Percentiles rank a stretch among this genome's conserved stretches.
Evolutionary conservation across 2,329 filamentous ascomycete species (phyloP).

Genomic region (Eutypa lata): DNA sequence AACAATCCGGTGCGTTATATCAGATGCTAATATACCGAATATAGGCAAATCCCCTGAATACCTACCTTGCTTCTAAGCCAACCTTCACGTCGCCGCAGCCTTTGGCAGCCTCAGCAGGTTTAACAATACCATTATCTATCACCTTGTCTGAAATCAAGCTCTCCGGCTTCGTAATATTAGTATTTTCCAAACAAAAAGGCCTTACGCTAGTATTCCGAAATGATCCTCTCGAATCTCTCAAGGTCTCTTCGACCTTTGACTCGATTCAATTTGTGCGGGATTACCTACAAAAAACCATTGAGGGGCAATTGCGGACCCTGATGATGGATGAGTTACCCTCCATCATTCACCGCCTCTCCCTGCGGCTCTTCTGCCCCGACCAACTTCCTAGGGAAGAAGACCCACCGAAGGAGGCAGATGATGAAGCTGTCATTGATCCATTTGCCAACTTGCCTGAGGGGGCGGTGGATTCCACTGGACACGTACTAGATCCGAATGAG

Average conservation of each 20-base stretch:
- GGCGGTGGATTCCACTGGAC: constrained; percentile 76
- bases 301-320: constrained; percentile 83
- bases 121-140: constrained; percentile 97
- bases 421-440: constrained; percentile 71
- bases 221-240: constrained; percentile 94
- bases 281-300: constrained; percentile 94
- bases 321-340: constrained; percentile 98
- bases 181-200: constrained; percentile 96
- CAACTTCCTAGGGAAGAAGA: constrained; percentile 68
- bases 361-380: constrained; percentile 87
- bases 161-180: constrained; percentile 94
- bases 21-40: constrained; percentile 45
- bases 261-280: constrained; percentile 98
- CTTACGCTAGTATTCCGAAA: constrained; percentile 96
- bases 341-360: constrained; percentile 88
- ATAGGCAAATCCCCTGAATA: constrained; percentile 92
- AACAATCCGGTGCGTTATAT: constrained; percentile 31
- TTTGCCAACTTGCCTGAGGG: constrained; percentile 77
- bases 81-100: constrained; percentile 90
- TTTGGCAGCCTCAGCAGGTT: constrained; percentile 81
- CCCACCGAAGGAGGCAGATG: constrained; percentile 41
- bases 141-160: constrained; percentile 93
- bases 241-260: constrained; percentile 98
- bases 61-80: constrained; percentile 87
- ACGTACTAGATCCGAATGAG: constrained; percentile 70